Base-by-base conservation (phyloP, 75 land plant genomes). In the Pseudotsuga menziesii region DNA sequence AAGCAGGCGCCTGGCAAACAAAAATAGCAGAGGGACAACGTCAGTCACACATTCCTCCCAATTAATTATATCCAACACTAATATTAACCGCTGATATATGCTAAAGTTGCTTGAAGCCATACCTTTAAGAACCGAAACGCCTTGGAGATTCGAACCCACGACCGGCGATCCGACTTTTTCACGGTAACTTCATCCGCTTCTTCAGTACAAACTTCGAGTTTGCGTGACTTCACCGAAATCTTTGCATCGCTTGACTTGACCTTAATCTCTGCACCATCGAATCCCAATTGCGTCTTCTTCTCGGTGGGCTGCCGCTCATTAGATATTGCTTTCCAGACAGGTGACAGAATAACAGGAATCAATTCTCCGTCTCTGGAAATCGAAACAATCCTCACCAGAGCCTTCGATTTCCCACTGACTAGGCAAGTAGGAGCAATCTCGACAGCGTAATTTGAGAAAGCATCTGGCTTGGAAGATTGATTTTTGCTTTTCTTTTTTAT, bases 91-190 rank as follows among this genome's bases (percentile, higher is more conserved):
- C 44, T 39, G 44, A 0, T 2, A 39, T 39, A 2, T 2, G 2
- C 32, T 29, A 29, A 29, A 29, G 1, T 29, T 29, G 32, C n/a
- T n/a, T n/a, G 32, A 29, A 29, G 32, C 32, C 32, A 0, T 29
- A 64, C 29, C 69, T 19, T 39, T 5, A 44, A 13, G 22, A 19
- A 66, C n/a, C 44, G 4, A 27, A 35, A 66, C 5, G 70, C 44
- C 20, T 29, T 16, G 22, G 36, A n/a, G n/a, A 35, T 20, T 66
- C 70, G 70, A 66, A 66, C 70, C 70, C 70, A 64, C n/a, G 69
- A 64, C 69, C 69, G 41, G 5, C 5, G 69, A 15, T 13, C 2
- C 32, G 26, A 29, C 15, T 25, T 26, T 26, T 15, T 20, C 16
- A 26, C 12, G 2, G 22, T 5, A 3, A 29, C n/a, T n/a, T n/a